These are phyloP conservation scores for Diospyros lotus DNA, from an alignment of 148 eudicot species.

Conservation along the genomic window DNA sequence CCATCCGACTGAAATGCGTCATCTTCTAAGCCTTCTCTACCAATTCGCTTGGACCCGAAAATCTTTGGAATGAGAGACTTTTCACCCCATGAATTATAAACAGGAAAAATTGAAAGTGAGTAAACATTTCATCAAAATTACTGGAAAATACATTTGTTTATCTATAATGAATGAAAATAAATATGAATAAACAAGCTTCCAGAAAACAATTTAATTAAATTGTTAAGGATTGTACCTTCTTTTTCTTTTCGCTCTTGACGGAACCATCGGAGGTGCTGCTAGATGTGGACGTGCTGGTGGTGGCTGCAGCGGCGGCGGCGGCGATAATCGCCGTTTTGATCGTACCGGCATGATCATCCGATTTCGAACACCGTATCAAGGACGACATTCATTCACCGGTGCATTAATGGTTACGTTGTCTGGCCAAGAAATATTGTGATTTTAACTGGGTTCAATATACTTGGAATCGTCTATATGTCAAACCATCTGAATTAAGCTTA, in stretches of 20 bases:
- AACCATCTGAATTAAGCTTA: background rate
- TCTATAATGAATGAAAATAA: background rate
- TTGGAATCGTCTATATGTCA: too few species aligned
- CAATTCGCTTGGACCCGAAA: slow-evolving; percentile 43
- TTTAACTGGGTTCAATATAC: too few species aligned
- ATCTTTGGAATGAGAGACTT: slow-evolving; percentile 63
- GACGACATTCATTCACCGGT: slow-evolving; percentile 13
- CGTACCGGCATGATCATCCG: background rate
- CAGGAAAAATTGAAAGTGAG: background rate
- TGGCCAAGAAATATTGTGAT: too few species aligned
- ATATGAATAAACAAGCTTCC: background rate
- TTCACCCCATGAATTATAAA: background rate
- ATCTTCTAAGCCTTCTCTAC: slow-evolving; percentile 39
- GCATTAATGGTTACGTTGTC: background rate
- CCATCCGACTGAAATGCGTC: slow-evolving; percentile 39
- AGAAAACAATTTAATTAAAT: background rate
- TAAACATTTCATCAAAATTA: too few species aligned
- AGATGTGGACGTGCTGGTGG: slow-evolving; percentile 2
- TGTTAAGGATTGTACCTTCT: slow-evolving; percentile 28
- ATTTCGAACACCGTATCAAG: background rate
- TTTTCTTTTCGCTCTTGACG: slow-evolving; percentile 32
- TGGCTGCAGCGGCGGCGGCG: background rate
- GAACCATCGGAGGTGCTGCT: slow-evolving; percentile 19
- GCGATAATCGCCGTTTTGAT: background rate
- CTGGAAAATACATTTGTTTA: background rate